Conservation (phyloP, 2,329 filamentous ascomycete species). For the Samsoniella hepiali region DNA sequence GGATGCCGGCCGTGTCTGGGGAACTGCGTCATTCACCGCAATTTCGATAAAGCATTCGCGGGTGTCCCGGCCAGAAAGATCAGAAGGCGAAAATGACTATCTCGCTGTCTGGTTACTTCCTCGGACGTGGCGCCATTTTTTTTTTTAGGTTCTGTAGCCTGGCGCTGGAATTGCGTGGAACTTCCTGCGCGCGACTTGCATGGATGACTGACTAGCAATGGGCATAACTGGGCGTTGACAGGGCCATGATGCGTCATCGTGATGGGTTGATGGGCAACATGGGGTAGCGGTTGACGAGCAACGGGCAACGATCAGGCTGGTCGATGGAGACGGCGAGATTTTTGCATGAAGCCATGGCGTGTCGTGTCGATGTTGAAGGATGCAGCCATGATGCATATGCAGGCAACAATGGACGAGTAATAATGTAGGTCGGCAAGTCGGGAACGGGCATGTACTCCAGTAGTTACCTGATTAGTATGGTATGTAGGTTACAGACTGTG, state of each 20-base stretch:
- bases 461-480: neutral
- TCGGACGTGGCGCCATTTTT: slow-evolving; percentile 13
- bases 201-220: neutral
- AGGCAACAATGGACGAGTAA: slow-evolving; percentile 1
- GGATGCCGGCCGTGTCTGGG: neutral
- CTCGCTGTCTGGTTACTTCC: neutral
- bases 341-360: slow-evolving; percentile 13
- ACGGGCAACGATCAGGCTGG: neutral
- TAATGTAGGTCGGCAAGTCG: no score
- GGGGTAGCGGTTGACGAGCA: neutral
- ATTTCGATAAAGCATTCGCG: neutral
- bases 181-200: neutral
- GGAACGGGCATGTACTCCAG: no score
- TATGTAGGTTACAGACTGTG: neutral
- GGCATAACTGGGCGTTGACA: neutral
- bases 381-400: slow-evolving; percentile 11
- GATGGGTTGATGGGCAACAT: neutral
- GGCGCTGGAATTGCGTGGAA: neutral
- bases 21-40: slow-evolving; percentile 18
- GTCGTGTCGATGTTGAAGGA: slow-evolving; percentile 10
- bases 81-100: neutral
- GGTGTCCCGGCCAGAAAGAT: neutral
- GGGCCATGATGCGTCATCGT: slow-evolving; percentile 11
- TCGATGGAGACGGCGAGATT: neutral
- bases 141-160: neutral